Percentiles rank a stretch among this genome's conserved stretches.
These are phyloP conservation scores for Mrakia frigida DNA, from an alignment of 768 basidiomycete genomes.

Conservation along the genomic window DNA sequence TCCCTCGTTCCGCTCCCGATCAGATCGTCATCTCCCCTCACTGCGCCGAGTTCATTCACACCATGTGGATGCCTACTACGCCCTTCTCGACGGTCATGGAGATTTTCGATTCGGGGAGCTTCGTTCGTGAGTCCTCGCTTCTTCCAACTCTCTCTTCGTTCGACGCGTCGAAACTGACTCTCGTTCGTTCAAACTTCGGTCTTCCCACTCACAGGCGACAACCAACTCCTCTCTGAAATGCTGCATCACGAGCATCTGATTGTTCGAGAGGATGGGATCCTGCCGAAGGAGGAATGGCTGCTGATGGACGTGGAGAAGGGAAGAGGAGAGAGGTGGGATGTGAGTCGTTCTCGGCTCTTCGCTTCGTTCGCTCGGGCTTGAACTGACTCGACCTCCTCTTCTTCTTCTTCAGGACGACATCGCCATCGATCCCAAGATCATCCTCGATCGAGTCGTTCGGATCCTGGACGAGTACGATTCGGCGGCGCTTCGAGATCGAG, in stretches of 20 bases:
- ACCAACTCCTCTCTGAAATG: slow-evolving; percentile 36
- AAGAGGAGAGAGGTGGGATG: slow-evolving; percentile 33
- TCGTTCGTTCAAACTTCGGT: not conserved
- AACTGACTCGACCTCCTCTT: not conserved
- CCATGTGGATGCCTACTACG: slow-evolving; percentile 41
- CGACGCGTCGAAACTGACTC: not conserved
- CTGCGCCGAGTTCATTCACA: slow-evolving; percentile 36
- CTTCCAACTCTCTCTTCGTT: not conserved
- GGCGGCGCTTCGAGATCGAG: not conserved
- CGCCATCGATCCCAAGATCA: not conserved
- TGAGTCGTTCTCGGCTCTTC: slow-evolving; percentile 24
- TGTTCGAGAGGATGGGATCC: slow-evolving; percentile 37
- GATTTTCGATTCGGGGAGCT: slow-evolving; percentile 40
- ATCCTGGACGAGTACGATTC: slow-evolving; percentile 2
- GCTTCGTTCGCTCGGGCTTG: not conserved
- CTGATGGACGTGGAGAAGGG: slow-evolving; percentile 32
- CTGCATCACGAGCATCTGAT: slow-evolving; percentile 39
- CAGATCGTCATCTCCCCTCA: slow-evolving; percentile 40
- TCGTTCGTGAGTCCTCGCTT: slow-evolving; percentile 37
- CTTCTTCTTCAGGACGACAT: not conserved
- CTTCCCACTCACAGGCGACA: slow-evolving; percentile 36
- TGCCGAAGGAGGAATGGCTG: slow-evolving; percentile 33
- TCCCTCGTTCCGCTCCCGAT: slow-evolving; percentile 31
- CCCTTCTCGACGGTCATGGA: slow-evolving; percentile 38
- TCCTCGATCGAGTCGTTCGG: not conserved